These are phyloP conservation scores for Fomitopsis serialis DNA, from an alignment of 768 basidiomycete genomes.

Conservation along the genomic window DNA sequence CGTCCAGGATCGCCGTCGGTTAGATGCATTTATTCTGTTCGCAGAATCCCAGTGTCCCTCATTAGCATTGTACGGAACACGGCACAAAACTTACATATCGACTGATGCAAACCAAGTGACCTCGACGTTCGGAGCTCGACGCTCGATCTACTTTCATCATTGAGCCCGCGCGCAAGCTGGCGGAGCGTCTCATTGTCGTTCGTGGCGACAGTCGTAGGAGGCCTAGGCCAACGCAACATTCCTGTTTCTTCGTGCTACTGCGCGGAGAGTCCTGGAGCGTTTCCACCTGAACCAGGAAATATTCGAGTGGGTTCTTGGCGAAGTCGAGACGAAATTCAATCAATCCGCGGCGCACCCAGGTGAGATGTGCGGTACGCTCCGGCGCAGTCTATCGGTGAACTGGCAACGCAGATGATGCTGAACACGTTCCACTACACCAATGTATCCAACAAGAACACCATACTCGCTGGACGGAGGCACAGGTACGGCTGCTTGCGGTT, in stretches of 20 bases:
- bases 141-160: conserved; percentile 88
- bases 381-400: conserved; percentile 98
- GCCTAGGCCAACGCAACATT: conserved; percentile 87
- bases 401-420: conserved; percentile 98
- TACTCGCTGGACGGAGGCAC: too few relatives aligned
- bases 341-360: conserved; percentile 88
- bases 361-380: conserved; percentile 98
- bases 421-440: conserved; percentile 99
- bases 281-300: conserved; percentile 88
- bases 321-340: conserved; percentile 95
- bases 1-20: conserved; percentile 63
- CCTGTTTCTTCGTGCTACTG: conserved; percentile 82
- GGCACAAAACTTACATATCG: conserved; percentile 94
- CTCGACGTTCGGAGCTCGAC: too few relatives aligned
- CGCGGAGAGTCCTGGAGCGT: conserved; percentile 82
- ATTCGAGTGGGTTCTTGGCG: conserved; percentile 95
- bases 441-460: conserved; percentile 99
- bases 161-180: conserved; percentile 69
- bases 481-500: too few relatives aligned
- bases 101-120: conserved; percentile 88
- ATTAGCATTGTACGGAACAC: conserved; percentile 96
- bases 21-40: conserved; percentile 86
- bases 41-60: conserved; percentile 63
- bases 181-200: conserved; percentile 77
- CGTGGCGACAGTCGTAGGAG: conserved; percentile 73